These are phyloP conservation scores for Phylloporus rhodoxanthus DNA, from an alignment of 768 basidiomycete species.

Conservation along the genomic window DNA sequence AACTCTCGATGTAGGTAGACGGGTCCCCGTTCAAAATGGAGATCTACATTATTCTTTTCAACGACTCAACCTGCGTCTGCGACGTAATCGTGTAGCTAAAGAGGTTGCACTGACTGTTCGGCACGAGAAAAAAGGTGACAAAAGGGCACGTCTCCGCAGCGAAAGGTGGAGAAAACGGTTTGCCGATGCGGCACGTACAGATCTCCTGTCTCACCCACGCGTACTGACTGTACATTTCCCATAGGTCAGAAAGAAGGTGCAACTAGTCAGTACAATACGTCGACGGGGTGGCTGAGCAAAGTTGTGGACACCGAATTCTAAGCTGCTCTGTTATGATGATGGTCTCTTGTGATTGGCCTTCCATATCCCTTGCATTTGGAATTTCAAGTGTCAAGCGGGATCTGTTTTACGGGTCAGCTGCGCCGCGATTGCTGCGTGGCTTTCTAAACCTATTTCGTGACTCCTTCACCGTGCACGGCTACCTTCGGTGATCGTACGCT, in stretches of 20 bases:
- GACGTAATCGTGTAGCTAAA: slow-evolving; percentile 47
- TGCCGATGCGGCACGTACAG: slow-evolving; percentile 60
- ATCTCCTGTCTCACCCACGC: slow-evolving; percentile 5
- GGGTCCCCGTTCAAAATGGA: slow-evolving; percentile 40
- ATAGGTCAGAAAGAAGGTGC: slow-evolving; percentile 82
- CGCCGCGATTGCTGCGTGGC: slow-evolving; percentile 8
- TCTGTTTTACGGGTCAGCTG: slow-evolving; percentile 8
- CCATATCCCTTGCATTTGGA: not conserved
- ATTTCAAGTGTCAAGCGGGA: slow-evolving; percentile 1
- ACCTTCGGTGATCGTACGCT: slow-evolving; percentile 6
- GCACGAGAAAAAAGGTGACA: slow-evolving; percentile 80
- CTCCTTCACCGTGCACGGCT: slow-evolving; percentile 12
- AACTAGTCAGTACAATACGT: slow-evolving; percentile 73
- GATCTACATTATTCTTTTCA: slow-evolving; percentile 44
- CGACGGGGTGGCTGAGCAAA: slow-evolving; percentile 55
- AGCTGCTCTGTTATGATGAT: slow-evolving; percentile 1
- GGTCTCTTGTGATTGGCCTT: slow-evolving; percentile 1
- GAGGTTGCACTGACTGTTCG: slow-evolving; percentile 48
- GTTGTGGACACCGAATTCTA: slow-evolving; percentile 1
- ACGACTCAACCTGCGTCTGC: slow-evolving; percentile 46
- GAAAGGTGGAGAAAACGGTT: slow-evolving; percentile 77
- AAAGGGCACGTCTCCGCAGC: slow-evolving; percentile 67
- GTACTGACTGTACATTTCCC: slow-evolving; percentile 13
- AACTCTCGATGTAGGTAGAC: slow-evolving; percentile 48
- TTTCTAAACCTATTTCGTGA: slow-evolving; percentile 5